Evolutionary conservation across 768 basidiomycete genomes (phyloP).

Genomic region (Tulasnella sp.): DNA sequence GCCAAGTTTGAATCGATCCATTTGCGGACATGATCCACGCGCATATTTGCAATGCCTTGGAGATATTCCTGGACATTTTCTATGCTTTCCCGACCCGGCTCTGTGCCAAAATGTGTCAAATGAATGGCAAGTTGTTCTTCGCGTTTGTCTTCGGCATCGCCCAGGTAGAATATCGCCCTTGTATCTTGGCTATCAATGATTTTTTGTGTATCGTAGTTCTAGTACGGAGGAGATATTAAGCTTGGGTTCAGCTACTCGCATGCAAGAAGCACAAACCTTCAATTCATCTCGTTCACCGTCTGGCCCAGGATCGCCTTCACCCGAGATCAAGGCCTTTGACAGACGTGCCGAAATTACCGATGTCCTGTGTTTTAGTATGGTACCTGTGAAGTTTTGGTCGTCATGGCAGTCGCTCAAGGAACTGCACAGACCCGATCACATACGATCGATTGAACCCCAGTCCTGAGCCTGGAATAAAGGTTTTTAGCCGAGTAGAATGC

Average conservation of each 20-base stretch:
- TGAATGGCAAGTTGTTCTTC: background rate
- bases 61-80: background rate
- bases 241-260: too few relatives aligned
- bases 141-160: background rate
- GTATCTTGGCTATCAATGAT: background rate
- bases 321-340: background rate
- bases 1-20: background rate
- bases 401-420: too few relatives aligned
- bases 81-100: background rate
- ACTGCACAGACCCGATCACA: too few relatives aligned
- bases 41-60: background rate
- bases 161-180: background rate
- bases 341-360: background rate
- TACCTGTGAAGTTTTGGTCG: too few relatives aligned
- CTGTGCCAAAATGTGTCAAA: background rate
- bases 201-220: background rate
- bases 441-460: slow-evolving; percentile 24
- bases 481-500: too few relatives aligned
- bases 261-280: too few relatives aligned
- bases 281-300: background rate
- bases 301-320: background rate
- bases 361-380: too few relatives aligned
- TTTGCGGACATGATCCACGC: background rate
- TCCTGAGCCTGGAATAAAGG: background rate
- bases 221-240: too few relatives aligned